phyloP scores from a whole-genome alignment of 164 flowering plant species.

The Nymphaea colorata region DNA sequence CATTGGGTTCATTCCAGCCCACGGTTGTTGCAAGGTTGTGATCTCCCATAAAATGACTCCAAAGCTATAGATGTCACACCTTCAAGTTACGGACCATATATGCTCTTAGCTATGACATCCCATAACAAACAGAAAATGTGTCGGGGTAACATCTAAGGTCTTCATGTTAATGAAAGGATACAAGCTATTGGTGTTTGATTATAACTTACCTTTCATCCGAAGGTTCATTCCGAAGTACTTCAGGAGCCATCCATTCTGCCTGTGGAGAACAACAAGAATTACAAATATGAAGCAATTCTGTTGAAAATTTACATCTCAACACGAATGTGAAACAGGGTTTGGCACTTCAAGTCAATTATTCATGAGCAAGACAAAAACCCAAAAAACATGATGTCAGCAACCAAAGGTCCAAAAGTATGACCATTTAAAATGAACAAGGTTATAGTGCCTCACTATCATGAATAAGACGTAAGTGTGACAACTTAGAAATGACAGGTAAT shows the following conservation, averaged over 20 bases:
- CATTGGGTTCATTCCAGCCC: conserved; percentile 99
- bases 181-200: not conserved
- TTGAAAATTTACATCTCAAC: too few species aligned
- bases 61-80: conserved; percentile 94
- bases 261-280: conserved; percentile 17
- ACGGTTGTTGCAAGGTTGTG: conserved; percentile 81
- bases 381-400: too few species aligned
- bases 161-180: too few species aligned
- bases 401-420: too few species aligned
- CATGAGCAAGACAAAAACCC: too few species aligned
- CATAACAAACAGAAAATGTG: not conserved
- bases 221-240: conserved; percentile 91
- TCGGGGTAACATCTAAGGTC: not conserved
- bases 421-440: too few species aligned
- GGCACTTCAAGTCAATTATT: too few species aligned
- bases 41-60: conserved; percentile 98
- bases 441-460: too few species aligned
- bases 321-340: too few species aligned
- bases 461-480: too few species aligned
- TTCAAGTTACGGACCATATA: conserved; percentile 17
- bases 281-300: too few species aligned
- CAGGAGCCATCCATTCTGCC: conserved; percentile 99
- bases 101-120: not conserved
- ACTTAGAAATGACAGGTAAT: too few species aligned
- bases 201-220: conserved; percentile 76